phyloP scores from a whole-genome alignment of 2,329 filamentous ascomycete genomes.

The Colletotrichum chrysophilum region DNA sequence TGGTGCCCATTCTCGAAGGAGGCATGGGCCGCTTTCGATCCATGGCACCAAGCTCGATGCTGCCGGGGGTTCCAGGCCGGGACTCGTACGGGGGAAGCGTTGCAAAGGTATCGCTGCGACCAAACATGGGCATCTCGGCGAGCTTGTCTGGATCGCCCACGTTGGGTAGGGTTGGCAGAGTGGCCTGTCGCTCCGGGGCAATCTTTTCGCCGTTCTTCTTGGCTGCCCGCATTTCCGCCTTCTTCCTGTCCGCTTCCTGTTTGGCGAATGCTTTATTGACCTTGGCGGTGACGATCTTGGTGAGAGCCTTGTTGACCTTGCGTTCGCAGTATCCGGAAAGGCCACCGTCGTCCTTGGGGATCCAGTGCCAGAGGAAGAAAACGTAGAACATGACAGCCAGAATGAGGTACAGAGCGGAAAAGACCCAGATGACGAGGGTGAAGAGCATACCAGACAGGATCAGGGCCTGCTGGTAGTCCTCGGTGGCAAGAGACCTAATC shows the following conservation, averaged over 20 bases:
- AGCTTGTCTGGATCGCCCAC: slow-evolving; percentile 55
- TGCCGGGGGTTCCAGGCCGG: slow-evolving; percentile 58
- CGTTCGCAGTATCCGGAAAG: slow-evolving; percentile 86
- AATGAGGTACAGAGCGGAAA: slow-evolving; percentile 78
- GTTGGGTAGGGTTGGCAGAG: slow-evolving; percentile 66
- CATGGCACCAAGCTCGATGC: slow-evolving; percentile 56
- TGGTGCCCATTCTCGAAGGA: slow-evolving; percentile 56
- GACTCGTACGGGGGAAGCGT: slow-evolving; percentile 70
- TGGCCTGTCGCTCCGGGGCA: slow-evolving; percentile 63
- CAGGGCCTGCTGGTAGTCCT: slow-evolving; percentile 79
- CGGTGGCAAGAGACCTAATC: slow-evolving; percentile 72
- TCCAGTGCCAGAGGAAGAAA: slow-evolving; percentile 91
- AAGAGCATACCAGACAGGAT: slow-evolving; percentile 93
- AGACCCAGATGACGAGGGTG: slow-evolving; percentile 86
- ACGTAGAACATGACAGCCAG: slow-evolving; percentile 80
- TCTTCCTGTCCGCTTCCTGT: slow-evolving; percentile 67
- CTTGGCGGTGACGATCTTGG: slow-evolving; percentile 83
- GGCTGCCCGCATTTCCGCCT: slow-evolving; percentile 54
- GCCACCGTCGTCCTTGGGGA: slow-evolving; percentile 80
- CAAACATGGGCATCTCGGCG: slow-evolving; percentile 62
- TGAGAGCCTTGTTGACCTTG: slow-evolving; percentile 87
- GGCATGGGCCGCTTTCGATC: slow-evolving; percentile 54
- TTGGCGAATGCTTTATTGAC: slow-evolving; percentile 88
- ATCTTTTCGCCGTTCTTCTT: slow-evolving; percentile 58
- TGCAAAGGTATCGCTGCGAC: slow-evolving; percentile 63